These are phyloP conservation scores for Lasiodiplodia citricola DNA, from an alignment of 2,329 filamentous ascomycete species.

Conservation along the genomic window DNA sequence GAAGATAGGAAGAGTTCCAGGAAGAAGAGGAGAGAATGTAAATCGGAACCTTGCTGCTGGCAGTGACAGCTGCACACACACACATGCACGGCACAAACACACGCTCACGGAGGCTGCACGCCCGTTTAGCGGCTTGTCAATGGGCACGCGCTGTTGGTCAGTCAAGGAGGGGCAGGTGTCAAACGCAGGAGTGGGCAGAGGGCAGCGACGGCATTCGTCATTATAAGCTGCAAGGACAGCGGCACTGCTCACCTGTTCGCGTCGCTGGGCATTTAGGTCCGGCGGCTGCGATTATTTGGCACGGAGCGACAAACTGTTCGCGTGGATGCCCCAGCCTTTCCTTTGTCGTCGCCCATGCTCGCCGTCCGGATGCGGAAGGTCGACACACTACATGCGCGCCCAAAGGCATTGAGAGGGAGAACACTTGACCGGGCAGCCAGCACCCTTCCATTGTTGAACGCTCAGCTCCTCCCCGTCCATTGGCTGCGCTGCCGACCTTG, in stretches of 20 bases:
- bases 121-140: conserved; percentile 1
- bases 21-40: conserved; percentile 15
- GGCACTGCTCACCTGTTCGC: conserved; percentile 16
- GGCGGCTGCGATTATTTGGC: conserved; percentile 2
- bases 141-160: conserved; percentile 14
- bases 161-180: conserved; percentile 18
- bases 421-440: not conserved
- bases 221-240: conserved; percentile 26
- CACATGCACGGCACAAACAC: not conserved
- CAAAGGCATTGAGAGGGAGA: not conserved
- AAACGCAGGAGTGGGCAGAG: conserved; percentile 12
- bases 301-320: conserved; percentile 20
- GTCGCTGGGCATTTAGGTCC: conserved; percentile 21
- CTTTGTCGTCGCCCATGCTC: conserved; percentile 19
- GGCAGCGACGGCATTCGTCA: conserved; percentile 13
- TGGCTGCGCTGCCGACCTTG: not conserved
- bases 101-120: not conserved
- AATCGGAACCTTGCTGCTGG: conserved; percentile 4
- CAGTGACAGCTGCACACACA: not conserved
- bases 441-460: conserved; percentile 6
- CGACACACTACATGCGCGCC: conserved; percentile 2
- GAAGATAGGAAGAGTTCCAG: not conserved
- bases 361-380: conserved; percentile 22
- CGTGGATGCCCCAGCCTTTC: conserved; percentile 8
- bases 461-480: not conserved